Base-by-base conservation (phyloP, 192 early-diverging fungal genomes). In the Umbelopsis vinacea region DNA sequence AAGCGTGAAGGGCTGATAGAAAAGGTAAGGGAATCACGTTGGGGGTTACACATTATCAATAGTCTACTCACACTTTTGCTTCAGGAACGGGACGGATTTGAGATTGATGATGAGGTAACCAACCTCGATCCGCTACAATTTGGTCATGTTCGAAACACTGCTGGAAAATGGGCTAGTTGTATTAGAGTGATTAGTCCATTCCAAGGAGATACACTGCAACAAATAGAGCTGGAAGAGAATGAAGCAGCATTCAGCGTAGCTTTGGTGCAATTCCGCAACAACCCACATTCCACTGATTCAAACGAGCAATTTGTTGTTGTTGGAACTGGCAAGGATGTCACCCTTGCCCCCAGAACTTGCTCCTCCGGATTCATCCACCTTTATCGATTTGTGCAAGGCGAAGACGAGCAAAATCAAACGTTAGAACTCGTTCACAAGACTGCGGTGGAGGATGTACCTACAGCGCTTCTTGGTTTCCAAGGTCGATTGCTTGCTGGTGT, bases 371-470 rank as follows among this genome's bases (percentile, higher is more conserved):
- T 84, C 43, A 77, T 99, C 33, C 87, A 88, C 46, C 77, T 92
- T 24, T 99, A 94, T 80, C 83, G 88, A 66, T 90, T 94, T 77
- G 69, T 74, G 2, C 77, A 84, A 10, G 70, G 33, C 33, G 72
- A 77, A 19, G 89, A 88, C 9, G 93, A 92, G 12, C 35, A 52
- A 11, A 52, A 54, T 53, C 84, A 75, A 6, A 52, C 70, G 7
- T 74, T 99, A 47, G 93, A 94, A 74, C 80, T 96, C 17, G 79
- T 96, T 70, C 96, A 99, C 71, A 89, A 87, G 74, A 99, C 97
- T n/a, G 83, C 85, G 17, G 74, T 95, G 2, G 96, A 97, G 50
- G 95, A 90, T 46, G 86, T 94, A 14, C 96, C 97, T 12, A 83
- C 90, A 53, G 93, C 94, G 6, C 71, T 99, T 33, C 80, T 89